Conservation (phyloP, 768 basidiomycete genomes). For the Cyathus striatus region DNA sequence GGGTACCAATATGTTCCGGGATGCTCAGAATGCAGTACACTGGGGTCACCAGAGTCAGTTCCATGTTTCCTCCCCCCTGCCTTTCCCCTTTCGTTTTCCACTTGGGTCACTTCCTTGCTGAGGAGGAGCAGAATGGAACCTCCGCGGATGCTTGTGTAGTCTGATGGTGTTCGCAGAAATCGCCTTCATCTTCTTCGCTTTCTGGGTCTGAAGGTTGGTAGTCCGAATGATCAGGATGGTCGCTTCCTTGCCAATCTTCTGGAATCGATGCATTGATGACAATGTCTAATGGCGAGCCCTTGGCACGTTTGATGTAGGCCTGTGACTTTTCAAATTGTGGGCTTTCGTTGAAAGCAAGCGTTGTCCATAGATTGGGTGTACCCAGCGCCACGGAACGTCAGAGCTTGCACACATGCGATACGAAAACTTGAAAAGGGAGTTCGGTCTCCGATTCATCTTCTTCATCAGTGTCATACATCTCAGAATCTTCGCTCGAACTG, state of each 20-base stretch:
- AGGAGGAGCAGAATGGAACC: too few relatives aligned
- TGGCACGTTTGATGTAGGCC: slow-evolving; percentile 38
- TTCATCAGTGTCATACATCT: too few relatives aligned
- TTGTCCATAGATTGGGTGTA: slow-evolving; percentile 40
- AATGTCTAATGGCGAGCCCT: slow-evolving; percentile 37
- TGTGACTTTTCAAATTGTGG: slow-evolving; percentile 27
- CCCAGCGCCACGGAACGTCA: slow-evolving; percentile 38
- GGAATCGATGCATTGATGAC: slow-evolving; percentile 22
- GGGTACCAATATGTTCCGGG: too few relatives aligned
- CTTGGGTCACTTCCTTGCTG: too few relatives aligned
- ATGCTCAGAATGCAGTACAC: too few relatives aligned
- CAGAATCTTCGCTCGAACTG: slow-evolving; percentile 1
- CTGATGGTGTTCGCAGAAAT: too few relatives aligned
- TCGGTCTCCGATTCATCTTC: not conserved
- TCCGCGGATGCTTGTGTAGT: too few relatives aligned
- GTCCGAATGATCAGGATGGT: not conserved
- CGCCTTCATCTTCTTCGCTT: not conserved
- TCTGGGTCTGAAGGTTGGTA: not conserved
- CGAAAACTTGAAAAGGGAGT: slow-evolving; percentile 30
- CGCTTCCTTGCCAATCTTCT: slow-evolving; percentile 7
- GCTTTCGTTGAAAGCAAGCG: slow-evolving; percentile 20
- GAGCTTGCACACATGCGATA: slow-evolving; percentile 42
- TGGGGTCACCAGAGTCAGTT: too few relatives aligned
- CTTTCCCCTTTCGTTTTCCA: too few relatives aligned
- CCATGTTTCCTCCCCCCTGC: too few relatives aligned